Percentiles rank a stretch among this genome's conserved stretches.
These are phyloP conservation scores for Cyclotella cryptica DNA, from an alignment of 108 stramenopile genomes.

Conservation along the genomic window DNA sequence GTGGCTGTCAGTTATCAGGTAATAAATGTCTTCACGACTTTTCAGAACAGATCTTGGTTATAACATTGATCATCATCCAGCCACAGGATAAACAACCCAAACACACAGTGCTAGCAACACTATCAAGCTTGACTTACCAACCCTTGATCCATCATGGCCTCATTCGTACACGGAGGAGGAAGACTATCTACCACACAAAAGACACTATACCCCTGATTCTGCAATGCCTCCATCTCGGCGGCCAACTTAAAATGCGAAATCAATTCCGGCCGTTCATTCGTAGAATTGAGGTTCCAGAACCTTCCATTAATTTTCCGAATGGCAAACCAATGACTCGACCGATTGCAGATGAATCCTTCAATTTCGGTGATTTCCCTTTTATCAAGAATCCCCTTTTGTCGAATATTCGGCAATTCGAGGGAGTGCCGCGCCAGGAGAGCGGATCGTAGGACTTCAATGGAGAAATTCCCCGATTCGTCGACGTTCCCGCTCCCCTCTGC, in stretches of 20 bases:
- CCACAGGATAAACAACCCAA: background rate
- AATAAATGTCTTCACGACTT: conserved; percentile 3
- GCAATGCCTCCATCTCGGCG: conserved; percentile 68
- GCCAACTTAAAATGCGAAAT: conserved; percentile 86
- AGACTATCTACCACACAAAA: conserved; percentile 62
- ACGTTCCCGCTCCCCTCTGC: conserved; percentile 82
- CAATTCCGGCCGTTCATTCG: conserved; percentile 65
- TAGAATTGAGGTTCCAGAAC: conserved; percentile 90
- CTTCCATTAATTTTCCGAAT: conserved; percentile 83
- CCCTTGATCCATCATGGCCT: conserved; percentile 52
- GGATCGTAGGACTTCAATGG: conserved; percentile 79
- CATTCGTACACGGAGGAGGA: conserved; percentile 53
- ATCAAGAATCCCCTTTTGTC: conserved; percentile 48
- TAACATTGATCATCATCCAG: conserved; percentile 21
- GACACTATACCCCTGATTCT: conserved; percentile 62
- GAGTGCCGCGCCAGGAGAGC: conserved; percentile 57
- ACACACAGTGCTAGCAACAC: background rate
- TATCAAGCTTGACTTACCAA: conserved; percentile 26
- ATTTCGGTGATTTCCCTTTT: conserved; percentile 65
- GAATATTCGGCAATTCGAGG: conserved; percentile 62
- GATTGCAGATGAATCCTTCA: conserved; percentile 84
- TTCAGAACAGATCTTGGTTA: conserved; percentile 28
- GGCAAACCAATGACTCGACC: conserved; percentile 87
- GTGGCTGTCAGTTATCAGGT: conserved; percentile 27
- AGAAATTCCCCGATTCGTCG: conserved; percentile 84